These are phyloP conservation scores for Phytopythium litorale DNA, from an alignment of 352 stramenopile species.

Conservation along the genomic window DNA sequence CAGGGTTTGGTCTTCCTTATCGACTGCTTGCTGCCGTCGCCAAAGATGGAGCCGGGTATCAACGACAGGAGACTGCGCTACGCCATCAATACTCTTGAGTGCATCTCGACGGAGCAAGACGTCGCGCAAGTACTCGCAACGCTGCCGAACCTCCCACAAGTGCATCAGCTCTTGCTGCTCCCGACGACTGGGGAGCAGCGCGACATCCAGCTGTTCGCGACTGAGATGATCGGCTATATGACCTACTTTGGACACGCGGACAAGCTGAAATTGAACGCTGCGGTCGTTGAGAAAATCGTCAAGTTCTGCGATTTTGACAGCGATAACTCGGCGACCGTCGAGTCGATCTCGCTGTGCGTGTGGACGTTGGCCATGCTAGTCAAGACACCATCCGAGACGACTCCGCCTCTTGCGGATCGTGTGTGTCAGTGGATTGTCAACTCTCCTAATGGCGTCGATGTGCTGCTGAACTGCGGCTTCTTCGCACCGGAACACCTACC, in stretches of 20 bases:
- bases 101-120: constrained; percentile 51
- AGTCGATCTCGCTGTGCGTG: constrained; percentile 28
- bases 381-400: constrained; percentile 5
- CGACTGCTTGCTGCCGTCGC: constrained; percentile 4
- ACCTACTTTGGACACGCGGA: constrained; percentile 44
- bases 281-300: constrained; percentile 34
- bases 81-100: constrained; percentile 45
- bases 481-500: constrained; percentile 23
- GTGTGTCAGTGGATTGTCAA: constrained; percentile 30
- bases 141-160: constrained; percentile 24
- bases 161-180: constrained; percentile 31
- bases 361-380: constrained; percentile 48
- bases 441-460: constrained; percentile 20
- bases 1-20: constrained; percentile 3
- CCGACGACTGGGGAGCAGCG: constrained; percentile 15
- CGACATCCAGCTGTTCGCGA: constrained; percentile 55
- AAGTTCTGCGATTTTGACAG: constrained; percentile 32
- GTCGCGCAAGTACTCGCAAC: constrained; percentile 27
- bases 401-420: not conserved
- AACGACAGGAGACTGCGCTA: constrained; percentile 17
- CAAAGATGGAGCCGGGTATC: not conserved
- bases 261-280: constrained; percentile 24
- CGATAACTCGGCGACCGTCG: constrained; percentile 24
- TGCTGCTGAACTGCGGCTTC: constrained; percentile 36
- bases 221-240: constrained; percentile 65